A percentile compares a stretch with the other conserved stretches of the same genome.
phyloP scores from a whole-genome alignment of 2,329 filamentous ascomycete species.

The Colletotrichum orchidophilum region DNA sequence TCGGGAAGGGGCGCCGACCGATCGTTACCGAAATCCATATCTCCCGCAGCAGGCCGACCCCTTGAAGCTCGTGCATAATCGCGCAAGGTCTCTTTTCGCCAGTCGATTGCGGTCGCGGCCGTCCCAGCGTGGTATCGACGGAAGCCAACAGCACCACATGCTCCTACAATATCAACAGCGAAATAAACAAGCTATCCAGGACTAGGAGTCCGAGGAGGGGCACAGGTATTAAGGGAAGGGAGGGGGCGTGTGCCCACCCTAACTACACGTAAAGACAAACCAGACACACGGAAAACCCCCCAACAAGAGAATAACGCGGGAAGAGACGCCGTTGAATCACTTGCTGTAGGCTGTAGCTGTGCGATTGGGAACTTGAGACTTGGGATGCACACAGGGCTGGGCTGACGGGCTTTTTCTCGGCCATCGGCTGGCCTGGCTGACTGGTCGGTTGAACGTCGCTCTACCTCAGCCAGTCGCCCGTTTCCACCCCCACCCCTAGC shows the following conservation, averaged over 20 bases:
- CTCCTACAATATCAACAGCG: neutral
- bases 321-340: neutral
- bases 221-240: neutral
- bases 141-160: neutral
- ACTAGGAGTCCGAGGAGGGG: neutral
- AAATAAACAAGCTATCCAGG: neutral
- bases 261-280: neutral
- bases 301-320: neutral
- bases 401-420: constrained; percentile 1
- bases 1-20: neutral
- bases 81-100: neutral
- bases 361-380: neutral
- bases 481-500: neutral
- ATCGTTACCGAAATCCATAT: neutral
- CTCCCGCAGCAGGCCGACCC: constrained; percentile 2
- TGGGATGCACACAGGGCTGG: constrained; percentile 26
- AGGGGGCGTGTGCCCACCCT: neutral
- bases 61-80: neutral
- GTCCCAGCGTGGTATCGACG: neutral
- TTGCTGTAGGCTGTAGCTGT: neutral
- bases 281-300: neutral
- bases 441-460: neutral
- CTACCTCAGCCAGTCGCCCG: neutral
- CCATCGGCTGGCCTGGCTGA: neutral
- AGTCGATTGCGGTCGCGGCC: neutral